Conservation (phyloP, 2,329 filamentous ascomycete genomes). For the Emericellopsis atlantica region DNA sequence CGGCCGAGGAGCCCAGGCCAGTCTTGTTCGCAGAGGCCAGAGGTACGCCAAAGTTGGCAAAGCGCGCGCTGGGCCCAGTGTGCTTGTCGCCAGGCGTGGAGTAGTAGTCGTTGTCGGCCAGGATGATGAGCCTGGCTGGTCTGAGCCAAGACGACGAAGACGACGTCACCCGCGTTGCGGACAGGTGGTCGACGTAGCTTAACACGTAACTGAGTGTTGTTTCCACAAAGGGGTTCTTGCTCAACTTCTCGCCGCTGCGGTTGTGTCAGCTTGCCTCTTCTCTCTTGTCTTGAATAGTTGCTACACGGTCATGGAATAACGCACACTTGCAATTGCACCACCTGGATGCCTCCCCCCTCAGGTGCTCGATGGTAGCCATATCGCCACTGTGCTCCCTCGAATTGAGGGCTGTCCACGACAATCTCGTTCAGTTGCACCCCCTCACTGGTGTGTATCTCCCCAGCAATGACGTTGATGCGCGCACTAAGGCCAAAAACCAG, state of each 20-base stretch:
- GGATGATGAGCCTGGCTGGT: conserved; percentile 66
- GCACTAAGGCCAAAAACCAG: conserved; percentile 57
- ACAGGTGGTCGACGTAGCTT: conserved; percentile 55
- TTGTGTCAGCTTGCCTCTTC: conserved; percentile 1
- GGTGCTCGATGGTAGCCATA: conserved; percentile 65
- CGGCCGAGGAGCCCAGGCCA: conserved; percentile 86
- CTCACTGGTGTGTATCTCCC: conserved; percentile 42
- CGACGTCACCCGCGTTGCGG: conserved; percentile 34
- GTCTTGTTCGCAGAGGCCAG: conserved; percentile 83
- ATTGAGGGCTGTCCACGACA: conserved; percentile 84
- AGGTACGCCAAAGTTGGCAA: conserved; percentile 65
- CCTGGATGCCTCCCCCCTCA: conserved; percentile 65
- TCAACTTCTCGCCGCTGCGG: conserved; percentile 29
- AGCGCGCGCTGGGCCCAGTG: conserved; percentile 32
- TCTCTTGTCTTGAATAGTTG: not conserved
- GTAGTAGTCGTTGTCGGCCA: conserved; percentile 96
- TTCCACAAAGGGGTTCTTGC: conserved; percentile 76
- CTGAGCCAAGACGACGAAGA: conserved; percentile 51
- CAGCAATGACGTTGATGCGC: conserved; percentile 52
- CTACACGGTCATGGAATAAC: conserved; percentile 19
- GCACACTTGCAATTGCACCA: conserved; percentile 70
- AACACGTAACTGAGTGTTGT: conserved; percentile 79
- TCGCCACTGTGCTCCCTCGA: conserved; percentile 74
- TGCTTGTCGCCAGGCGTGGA: conserved; percentile 35
- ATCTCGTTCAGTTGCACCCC: conserved; percentile 60